Evolutionary conservation across 2,329 filamentous ascomycete genomes (phyloP).

Genomic region (Colletotrichum lindemuthianum): DNA sequence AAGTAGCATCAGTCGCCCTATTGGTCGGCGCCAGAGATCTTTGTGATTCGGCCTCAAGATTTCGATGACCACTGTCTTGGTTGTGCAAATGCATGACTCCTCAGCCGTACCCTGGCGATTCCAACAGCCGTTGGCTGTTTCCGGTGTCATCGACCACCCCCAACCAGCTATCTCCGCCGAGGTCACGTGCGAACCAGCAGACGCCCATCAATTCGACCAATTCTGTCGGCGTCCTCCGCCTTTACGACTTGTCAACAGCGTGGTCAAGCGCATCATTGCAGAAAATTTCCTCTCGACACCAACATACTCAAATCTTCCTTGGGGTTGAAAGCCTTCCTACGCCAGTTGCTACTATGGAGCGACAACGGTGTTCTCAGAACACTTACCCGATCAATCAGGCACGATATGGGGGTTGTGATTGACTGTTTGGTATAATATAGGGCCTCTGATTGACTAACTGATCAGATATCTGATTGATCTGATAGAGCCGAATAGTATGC

Average conservation of each 20-base stretch:
- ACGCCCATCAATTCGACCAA: not conserved
- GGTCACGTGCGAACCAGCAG: not conserved
- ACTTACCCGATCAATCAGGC: too few relatives aligned
- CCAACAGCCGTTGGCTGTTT: not conserved
- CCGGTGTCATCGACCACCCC: not conserved
- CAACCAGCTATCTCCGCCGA: not conserved
- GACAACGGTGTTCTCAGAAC: too few relatives aligned
- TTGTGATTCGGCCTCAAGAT: not conserved
- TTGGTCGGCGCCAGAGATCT: not conserved
- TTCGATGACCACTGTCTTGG: not conserved
- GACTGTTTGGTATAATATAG: too few relatives aligned
- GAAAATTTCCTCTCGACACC: not conserved
- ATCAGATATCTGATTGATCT: too few relatives aligned
- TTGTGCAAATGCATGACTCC: not conserved
- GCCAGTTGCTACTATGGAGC: too few relatives aligned
- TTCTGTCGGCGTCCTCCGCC: not conserved
- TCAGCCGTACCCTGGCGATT: not conserved
- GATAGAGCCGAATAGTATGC: too few relatives aligned
- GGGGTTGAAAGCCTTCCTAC: too few relatives aligned
- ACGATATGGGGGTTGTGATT: too few relatives aligned
- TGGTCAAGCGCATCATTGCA: not conserved
- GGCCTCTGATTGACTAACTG: too few relatives aligned
- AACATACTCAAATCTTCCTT: too few relatives aligned
- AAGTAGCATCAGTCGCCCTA: constrained; percentile 2
- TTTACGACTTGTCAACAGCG: not conserved